Evolutionary conservation across 495 filamentous ascomycete genomes (phyloP).

Genomic region (Penicillium herquei): DNA sequence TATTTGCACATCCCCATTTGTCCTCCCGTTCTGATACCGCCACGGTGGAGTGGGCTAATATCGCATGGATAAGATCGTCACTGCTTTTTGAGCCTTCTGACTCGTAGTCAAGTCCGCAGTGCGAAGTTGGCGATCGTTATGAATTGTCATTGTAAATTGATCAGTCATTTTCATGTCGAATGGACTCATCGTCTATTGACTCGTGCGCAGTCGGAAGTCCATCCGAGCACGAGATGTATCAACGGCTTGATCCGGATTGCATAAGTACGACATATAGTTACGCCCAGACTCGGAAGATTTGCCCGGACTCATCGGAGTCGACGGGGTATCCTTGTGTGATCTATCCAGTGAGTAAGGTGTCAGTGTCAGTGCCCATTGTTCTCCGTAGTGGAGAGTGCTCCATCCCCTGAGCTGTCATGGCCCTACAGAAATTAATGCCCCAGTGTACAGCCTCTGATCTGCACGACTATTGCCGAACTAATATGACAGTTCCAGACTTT

Average conservation of each 20-base stretch:
- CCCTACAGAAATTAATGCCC: constrained; percentile 11
- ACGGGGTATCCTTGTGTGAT: not conserved
- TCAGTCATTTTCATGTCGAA: too few relatives aligned
- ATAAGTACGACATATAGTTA: too few relatives aligned
- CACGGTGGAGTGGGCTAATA: not conserved
- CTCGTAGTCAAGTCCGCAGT: too few relatives aligned
- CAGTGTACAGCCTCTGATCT: not conserved
- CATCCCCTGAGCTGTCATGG: constrained; percentile 16
- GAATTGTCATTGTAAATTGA: too few relatives aligned
- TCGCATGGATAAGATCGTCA: too few relatives aligned
- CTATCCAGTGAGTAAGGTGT: not conserved
- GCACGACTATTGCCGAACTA: constrained; percentile 1
- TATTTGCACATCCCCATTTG: constrained; percentile 13
- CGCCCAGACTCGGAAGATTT: too few relatives aligned
- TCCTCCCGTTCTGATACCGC: not conserved
- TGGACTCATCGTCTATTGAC: too few relatives aligned
- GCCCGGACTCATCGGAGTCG: too few relatives aligned
- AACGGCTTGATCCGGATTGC: too few relatives aligned
- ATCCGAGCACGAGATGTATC: too few relatives aligned
- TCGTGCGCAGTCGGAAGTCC: too few relatives aligned
- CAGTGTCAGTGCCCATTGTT: not conserved
- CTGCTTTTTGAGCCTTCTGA: not conserved
- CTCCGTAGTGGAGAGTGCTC: not conserved
- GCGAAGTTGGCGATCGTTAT: too few relatives aligned
- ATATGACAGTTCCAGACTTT: not conserved